A percentile compares a stretch with the other conserved stretches of the same genome.
Evolutionary conservation across 768 basidiomycete genomes (phyloP).

Genomic region (Kwoniella shandongensis): DNA sequence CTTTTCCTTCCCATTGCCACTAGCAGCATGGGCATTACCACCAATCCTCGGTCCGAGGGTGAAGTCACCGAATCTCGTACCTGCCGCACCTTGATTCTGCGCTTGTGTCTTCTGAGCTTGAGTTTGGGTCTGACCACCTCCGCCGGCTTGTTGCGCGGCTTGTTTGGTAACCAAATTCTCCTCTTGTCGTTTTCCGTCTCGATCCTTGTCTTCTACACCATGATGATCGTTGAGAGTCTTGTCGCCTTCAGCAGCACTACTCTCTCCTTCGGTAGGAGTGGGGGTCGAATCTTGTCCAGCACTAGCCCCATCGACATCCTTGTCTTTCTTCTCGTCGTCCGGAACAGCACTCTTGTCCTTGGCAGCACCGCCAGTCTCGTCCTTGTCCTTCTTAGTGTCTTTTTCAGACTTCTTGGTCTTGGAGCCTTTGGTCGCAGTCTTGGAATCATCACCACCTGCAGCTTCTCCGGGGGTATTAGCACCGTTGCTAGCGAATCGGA

Average conservation of each 20-base stretch:
- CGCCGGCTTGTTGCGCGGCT: neutral
- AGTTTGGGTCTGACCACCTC: neutral
- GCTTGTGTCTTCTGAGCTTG: slow-evolving; percentile 1
- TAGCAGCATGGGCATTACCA: slow-evolving; percentile 4
- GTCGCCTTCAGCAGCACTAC: slow-evolving; percentile 13
- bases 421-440: slow-evolving; percentile 10
- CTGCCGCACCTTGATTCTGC: neutral
- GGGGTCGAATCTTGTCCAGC: neutral
- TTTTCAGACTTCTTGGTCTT: slow-evolving; percentile 21
- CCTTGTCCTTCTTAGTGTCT: slow-evolving; percentile 11
- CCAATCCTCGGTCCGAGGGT: neutral
- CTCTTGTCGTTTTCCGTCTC: slow-evolving; percentile 3
- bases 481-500: slow-evolving; percentile 29
- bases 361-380: neutral
- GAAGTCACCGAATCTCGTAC: neutral
- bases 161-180: neutral
- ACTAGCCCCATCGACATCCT: slow-evolving; percentile 4
- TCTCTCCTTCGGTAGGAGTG: too few relatives aligned
- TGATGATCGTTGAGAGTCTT: slow-evolving; percentile 18
- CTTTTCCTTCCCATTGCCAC: slow-evolving; percentile 7
- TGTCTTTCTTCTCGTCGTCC: neutral
- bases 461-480: slow-evolving; percentile 18
- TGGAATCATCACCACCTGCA: slow-evolving; percentile 17
- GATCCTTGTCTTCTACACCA: slow-evolving; percentile 12
- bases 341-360: neutral